These are phyloP conservation scores for Corylus avellana DNA, from an alignment of 306 rosid species.

Conservation along the genomic window DNA sequence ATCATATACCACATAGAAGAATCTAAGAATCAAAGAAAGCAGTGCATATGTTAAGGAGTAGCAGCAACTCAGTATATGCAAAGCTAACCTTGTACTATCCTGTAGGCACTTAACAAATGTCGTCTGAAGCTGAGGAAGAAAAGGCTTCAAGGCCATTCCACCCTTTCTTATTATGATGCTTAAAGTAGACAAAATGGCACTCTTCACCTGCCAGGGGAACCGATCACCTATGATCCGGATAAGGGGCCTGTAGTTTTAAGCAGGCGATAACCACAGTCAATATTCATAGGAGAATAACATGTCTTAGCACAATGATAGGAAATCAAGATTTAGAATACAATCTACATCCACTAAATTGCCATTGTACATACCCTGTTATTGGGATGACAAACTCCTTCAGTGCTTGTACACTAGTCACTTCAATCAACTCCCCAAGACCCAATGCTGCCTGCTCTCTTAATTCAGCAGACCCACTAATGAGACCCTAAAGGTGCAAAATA, in stretches of 20 bases:
- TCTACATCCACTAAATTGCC: conserved; percentile 8
- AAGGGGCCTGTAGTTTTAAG: conserved; percentile 70
- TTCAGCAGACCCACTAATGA: conserved; percentile 92
- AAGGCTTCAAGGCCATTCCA: conserved; percentile 85
- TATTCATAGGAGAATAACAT: conserved; percentile 3
- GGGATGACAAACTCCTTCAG: conserved; percentile 89
- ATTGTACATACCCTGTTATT: conserved; percentile 76
- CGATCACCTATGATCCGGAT: conserved; percentile 96
- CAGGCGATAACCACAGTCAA: conserved; percentile 36
- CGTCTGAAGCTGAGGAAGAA: conserved; percentile 99
- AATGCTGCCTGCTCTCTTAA: conserved; percentile 94
- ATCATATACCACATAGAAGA: conserved; percentile 2
- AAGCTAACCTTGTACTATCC: conserved; percentile 80
- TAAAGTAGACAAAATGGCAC: conserved; percentile 93
- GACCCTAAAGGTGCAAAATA: conserved; percentile 56
- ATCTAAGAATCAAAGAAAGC: background rate
- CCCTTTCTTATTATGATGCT: conserved; percentile 79
- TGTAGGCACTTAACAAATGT: conserved; percentile 95
- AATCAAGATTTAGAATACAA: conserved; percentile 18
- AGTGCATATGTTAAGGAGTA: background rate
- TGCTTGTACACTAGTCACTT: conserved; percentile 87
- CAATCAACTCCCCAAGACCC: conserved; percentile 96
- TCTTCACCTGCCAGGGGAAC: conserved; percentile 99
- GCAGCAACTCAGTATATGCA: background rate
- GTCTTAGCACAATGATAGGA: background rate